Percentiles rank a stretch among this genome's conserved stretches.
Conservation (phyloP, 257 asterid species). For the Solanum arcanum region DNA sequence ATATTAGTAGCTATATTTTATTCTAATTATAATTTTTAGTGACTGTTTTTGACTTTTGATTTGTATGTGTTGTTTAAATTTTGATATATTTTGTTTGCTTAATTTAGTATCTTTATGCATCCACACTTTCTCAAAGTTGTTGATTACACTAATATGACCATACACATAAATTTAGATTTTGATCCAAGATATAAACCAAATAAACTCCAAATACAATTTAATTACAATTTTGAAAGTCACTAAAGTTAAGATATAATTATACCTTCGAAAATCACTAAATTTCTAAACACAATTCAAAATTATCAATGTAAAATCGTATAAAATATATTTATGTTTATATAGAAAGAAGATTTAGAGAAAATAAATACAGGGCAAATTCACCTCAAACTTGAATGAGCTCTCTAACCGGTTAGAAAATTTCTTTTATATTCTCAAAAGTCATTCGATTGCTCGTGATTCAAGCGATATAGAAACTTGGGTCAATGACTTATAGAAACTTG, state of each 20-base stretch:
- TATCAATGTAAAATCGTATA: too few species aligned
- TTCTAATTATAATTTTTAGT: too few species aligned
- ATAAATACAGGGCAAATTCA: fast-evolving
- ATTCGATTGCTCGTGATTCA: too few species aligned
- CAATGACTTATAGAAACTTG: not conserved
- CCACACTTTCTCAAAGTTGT: not conserved
- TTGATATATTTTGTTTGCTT: too few species aligned
- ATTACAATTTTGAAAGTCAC: too few species aligned
- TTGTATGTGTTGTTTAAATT: not conserved
- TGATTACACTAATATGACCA: not conserved
- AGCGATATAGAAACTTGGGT: too few species aligned
- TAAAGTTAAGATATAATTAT: not conserved
- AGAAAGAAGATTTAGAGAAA: not conserved
- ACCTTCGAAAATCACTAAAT: too few species aligned
- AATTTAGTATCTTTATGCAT: not conserved
- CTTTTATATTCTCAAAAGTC: too few species aligned
- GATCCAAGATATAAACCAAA: not conserved
- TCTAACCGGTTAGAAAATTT: too few species aligned
- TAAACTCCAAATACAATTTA: not conserved
- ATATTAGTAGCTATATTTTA: not conserved
- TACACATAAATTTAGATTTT: not conserved
- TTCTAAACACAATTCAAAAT: not conserved
- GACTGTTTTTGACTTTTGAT: too few species aligned
- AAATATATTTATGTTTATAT: too few species aligned
- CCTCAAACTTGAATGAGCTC: not conserved